These are phyloP conservation scores for Didymosphaeria variabile DNA, from an alignment of 2,329 filamentous ascomycete genomes.

Conservation along the genomic window DNA sequence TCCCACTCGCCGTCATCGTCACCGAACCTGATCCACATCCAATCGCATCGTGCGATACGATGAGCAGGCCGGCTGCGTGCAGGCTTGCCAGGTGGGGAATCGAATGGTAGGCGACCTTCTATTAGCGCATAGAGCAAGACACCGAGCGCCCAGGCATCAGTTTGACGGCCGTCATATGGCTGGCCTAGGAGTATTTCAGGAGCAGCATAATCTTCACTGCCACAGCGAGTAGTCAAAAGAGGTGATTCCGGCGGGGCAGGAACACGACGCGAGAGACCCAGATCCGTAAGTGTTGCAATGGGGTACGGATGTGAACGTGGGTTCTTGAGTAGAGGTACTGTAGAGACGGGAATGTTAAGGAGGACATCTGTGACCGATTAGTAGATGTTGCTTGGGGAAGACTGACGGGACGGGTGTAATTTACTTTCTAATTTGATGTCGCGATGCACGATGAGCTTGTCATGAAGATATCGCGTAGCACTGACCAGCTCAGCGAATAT, in stretches of 20 bases:
- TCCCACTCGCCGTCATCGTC: constrained; percentile 90
- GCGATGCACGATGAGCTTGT: constrained; percentile 86
- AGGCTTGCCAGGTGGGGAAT: constrained; percentile 82
- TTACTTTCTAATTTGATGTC: constrained; percentile 98
- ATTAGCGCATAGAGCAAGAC: constrained; percentile 93
- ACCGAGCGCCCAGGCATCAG: constrained; percentile 94
- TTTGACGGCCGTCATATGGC: constrained; percentile 89
- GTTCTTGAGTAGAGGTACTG: constrained; percentile 71
- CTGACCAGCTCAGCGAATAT: constrained; percentile 90
- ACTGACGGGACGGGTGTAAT: constrained; percentile 51
- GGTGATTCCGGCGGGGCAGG: constrained; percentile 77
- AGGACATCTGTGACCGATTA: constrained; percentile 75
- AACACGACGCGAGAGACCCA: constrained; percentile 87
- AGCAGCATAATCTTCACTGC: constrained; percentile 95
- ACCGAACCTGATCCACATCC: constrained; percentile 90
- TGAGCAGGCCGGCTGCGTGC: constrained; percentile 83
- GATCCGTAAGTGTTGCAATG: constrained; percentile 87
- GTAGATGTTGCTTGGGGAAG: constrained; percentile 32
- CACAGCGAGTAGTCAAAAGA: constrained; percentile 90
- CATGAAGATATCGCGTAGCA: constrained; percentile 86
- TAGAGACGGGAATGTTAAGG: constrained; percentile 78
- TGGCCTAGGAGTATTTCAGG: constrained; percentile 96
- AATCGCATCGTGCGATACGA: constrained; percentile 94
- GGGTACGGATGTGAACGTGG: constrained; percentile 82
- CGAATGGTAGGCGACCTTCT: constrained; percentile 92